Conservation (phyloP, 2,329 filamentous ascomycete species). For the Fusarium luffae region DNA sequence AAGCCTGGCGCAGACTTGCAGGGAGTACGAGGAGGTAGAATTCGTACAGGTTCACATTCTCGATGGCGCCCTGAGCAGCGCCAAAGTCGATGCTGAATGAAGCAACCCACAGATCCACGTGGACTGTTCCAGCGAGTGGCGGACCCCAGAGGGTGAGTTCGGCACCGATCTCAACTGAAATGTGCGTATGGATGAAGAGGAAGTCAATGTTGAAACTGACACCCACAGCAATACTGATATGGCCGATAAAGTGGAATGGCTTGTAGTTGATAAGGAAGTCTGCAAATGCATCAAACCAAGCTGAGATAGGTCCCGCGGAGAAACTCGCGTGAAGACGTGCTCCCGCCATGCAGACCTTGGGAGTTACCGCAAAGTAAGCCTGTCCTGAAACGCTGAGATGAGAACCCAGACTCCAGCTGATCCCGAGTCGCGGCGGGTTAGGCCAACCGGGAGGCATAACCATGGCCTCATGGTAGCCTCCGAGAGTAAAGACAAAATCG, state of each 20-base stretch:
- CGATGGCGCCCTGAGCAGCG: background rate
- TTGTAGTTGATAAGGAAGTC: slow-evolving; percentile 35
- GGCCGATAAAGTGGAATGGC: slow-evolving; percentile 20
- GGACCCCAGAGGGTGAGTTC: slow-evolving; percentile 25
- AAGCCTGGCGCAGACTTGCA: background rate
- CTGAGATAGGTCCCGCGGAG: background rate
- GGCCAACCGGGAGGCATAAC: slow-evolving; percentile 48
- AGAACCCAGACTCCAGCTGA: slow-evolving; percentile 42
- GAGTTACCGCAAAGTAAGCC: slow-evolving; percentile 55
- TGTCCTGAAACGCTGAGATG: slow-evolving; percentile 47
- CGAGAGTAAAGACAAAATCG: slow-evolving; percentile 54
- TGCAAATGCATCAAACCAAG: slow-evolving; percentile 16
- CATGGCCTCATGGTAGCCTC: slow-evolving; percentile 52
- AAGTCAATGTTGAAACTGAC: slow-evolving; percentile 32
- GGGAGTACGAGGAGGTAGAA: background rate
- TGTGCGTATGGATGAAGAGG: slow-evolving; percentile 23
- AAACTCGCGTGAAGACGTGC: slow-evolving; percentile 33
- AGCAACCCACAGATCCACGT: slow-evolving; percentile 44
- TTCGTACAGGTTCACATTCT: background rate
- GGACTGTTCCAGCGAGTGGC: slow-evolving; percentile 26
- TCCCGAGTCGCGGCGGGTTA: slow-evolving; percentile 45
- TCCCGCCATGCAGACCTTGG: slow-evolving; percentile 52
- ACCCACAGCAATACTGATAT: slow-evolving; percentile 42
- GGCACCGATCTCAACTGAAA: slow-evolving; percentile 31
- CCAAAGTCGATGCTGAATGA: slow-evolving; percentile 44